A percentile compares a stretch with the other conserved stretches of the same genome.
Evolutionary conservation across 768 basidiomycete genomes (phyloP).

Genomic region (Tephrocybe sp.): DNA sequence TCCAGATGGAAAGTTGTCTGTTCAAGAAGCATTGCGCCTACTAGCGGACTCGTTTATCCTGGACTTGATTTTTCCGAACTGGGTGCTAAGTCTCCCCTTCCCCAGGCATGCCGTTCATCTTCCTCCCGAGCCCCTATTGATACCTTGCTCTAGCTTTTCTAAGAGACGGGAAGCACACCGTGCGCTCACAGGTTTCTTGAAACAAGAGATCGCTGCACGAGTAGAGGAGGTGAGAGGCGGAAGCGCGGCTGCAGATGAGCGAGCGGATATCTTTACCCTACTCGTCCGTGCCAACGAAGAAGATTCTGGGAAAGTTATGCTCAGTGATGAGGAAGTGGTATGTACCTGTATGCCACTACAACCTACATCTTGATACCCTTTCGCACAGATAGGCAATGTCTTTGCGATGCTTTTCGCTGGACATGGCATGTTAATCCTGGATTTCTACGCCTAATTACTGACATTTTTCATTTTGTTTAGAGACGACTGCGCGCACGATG

Average conservation of each 20-base stretch:
- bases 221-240: constrained; percentile 22
- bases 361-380: neutral
- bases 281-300: constrained; percentile 43
- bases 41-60: constrained; percentile 23
- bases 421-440: constrained; percentile 35
- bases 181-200: constrained; percentile 32
- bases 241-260: neutral
- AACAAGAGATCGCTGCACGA: constrained; percentile 27
- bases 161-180: constrained; percentile 24
- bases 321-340: constrained; percentile 39
- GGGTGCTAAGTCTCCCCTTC: constrained; percentile 3
- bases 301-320: constrained; percentile 32
- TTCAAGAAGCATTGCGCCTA: constrained; percentile 32
- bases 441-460: too few relatives aligned
- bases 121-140: neutral
- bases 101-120: neutral
- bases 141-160: constrained; percentile 19
- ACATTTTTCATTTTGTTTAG: constrained; percentile 24
- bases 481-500: constrained; percentile 41
- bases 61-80: neutral
- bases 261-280: constrained; percentile 35
- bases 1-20: constrained; percentile 30
- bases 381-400: constrained; percentile 45
- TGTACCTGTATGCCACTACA: constrained; percentile 1
- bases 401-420: constrained; percentile 55